A percentile compares a stretch with the other conserved stretches of the same genome.
Evolutionary conservation across 495 filamentous ascomycete species (phyloP).

Genomic region (Cairneyella variabilis): DNA sequence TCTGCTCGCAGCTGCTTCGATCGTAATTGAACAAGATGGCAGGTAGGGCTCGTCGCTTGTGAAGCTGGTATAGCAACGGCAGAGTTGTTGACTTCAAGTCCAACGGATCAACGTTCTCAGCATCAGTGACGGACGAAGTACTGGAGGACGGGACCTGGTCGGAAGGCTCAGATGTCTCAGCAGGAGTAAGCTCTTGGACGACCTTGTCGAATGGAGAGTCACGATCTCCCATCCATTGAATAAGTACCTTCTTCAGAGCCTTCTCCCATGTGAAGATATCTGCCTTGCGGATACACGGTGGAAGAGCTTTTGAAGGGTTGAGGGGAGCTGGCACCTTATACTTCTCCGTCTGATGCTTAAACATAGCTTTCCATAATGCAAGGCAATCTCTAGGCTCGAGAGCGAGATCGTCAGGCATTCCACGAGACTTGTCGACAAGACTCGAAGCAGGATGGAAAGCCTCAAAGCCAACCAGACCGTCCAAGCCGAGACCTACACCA

Average conservation of each 20-base stretch:
- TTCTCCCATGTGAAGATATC: conserved; percentile 65
- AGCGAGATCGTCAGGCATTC: conserved; percentile 59
- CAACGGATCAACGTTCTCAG: conserved; percentile 6
- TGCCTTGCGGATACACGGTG: conserved; percentile 46
- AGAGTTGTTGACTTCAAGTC: conserved; percentile 46
- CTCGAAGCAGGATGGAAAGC: conserved; percentile 67
- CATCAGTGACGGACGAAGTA: conserved; percentile 16
- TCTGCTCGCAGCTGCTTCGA: conserved; percentile 54
- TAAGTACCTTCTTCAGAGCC: conserved; percentile 53
- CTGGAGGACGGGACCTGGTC: neutral
- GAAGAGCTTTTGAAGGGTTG: conserved; percentile 40
- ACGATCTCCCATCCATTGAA: conserved; percentile 54
- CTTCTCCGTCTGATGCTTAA: conserved; percentile 39
- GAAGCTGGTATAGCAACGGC: conserved; percentile 56
- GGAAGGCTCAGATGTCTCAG: neutral
- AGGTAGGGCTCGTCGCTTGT: conserved; percentile 61
- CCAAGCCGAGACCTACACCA: conserved; percentile 43
- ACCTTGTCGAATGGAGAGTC: conserved; percentile 60
- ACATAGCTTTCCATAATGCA: conserved; percentile 58
- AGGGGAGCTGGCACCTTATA: conserved; percentile 45
- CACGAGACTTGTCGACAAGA: conserved; percentile 53
- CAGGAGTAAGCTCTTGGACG: conserved; percentile 32
- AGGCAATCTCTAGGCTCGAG: conserved; percentile 70
- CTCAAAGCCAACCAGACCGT: conserved; percentile 43
- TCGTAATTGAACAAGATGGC: conserved; percentile 78